Percentiles rank a stretch among this genome's conserved stretches.
Evolutionary conservation across 2,329 filamentous ascomycete species (phyloP).

Genomic region (Sphaceloma murrayae): DNA sequence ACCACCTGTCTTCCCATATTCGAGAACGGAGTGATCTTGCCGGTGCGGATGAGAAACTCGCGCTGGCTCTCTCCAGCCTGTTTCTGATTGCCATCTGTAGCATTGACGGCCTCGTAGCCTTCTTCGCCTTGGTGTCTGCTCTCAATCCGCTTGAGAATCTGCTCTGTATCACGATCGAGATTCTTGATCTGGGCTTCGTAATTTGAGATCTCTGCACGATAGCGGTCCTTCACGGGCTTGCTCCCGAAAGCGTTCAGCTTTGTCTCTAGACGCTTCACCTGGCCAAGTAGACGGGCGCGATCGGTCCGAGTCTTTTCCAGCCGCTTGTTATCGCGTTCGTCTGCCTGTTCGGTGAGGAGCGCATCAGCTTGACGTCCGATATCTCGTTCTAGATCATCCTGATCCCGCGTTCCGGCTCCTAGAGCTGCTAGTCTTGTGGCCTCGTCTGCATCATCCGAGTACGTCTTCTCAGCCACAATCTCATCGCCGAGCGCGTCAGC

Average conservation of each 20-base stretch:
- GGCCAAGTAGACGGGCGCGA: conserved; percentile 51
- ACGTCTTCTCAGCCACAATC: neutral
- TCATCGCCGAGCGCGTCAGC: neutral
- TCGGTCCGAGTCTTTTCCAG: conserved; percentile 48
- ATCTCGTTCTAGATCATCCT: conserved; percentile 83
- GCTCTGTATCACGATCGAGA: conserved; percentile 61
- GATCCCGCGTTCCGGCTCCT: conserved; percentile 54
- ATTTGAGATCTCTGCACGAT: conserved; percentile 56
- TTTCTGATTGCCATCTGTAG: conserved; percentile 44
- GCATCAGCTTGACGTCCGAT: conserved; percentile 59
- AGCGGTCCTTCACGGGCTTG: conserved; percentile 47
- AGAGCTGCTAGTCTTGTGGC: conserved; percentile 32
- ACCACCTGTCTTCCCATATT: conserved; percentile 59
- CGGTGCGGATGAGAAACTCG: conserved; percentile 86
- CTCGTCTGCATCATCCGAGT: conserved; percentile 31
- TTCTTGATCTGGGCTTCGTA: conserved; percentile 55
- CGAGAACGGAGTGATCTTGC: conserved; percentile 94
- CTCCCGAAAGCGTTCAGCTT: conserved; percentile 48
- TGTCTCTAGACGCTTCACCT: conserved; percentile 52
- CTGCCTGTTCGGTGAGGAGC: conserved; percentile 51
- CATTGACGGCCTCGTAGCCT: conserved; percentile 18
- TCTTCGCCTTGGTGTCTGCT: conserved; percentile 55
- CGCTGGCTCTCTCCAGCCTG: conserved; percentile 73
- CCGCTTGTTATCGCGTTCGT: conserved; percentile 54
- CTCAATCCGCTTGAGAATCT: conserved; percentile 73